Conservation (phyloP, 352 stramenopile genomes). For the Plasmopara viticola region DNA sequence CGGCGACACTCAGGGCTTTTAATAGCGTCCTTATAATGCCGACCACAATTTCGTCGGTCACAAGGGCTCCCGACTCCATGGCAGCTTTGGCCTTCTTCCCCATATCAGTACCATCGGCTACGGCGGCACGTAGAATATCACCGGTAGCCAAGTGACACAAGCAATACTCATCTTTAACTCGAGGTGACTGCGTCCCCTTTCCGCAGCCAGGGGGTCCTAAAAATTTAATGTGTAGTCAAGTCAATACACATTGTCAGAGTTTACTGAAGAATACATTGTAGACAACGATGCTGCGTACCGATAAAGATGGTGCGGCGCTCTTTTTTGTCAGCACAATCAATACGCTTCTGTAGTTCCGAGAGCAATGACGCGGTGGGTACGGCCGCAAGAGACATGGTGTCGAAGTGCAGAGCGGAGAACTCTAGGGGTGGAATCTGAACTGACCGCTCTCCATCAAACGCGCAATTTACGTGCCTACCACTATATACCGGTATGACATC, state of each 20-base stretch:
- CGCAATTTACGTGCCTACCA: constrained; percentile 13
- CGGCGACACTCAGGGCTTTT: constrained; percentile 94
- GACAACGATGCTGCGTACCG: constrained; percentile 38
- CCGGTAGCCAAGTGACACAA: constrained; percentile 97
- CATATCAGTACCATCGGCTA: constrained; percentile 94
- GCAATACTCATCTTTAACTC: constrained; percentile 97
- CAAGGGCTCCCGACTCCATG: constrained; percentile 95
- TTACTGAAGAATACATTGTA: not conserved
- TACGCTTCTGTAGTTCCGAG: constrained; percentile 87
- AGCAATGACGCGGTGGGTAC: constrained; percentile 83
- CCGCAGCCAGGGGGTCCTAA: constrained; percentile 90
- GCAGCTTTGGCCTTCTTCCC: constrained; percentile 96
- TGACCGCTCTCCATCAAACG: constrained; percentile 12
- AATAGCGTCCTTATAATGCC: constrained; percentile 99
- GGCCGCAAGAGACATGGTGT: constrained; percentile 55
- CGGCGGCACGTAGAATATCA: constrained; percentile 98
- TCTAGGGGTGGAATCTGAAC: constrained; percentile 19
- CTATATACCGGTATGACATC: constrained; percentile 4
- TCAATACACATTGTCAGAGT: constrained; percentile 5
- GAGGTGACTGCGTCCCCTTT: constrained; percentile 98
- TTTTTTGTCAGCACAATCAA: constrained; percentile 90
- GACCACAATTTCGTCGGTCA: constrained; percentile 98
- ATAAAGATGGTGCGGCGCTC: constrained; percentile 94
- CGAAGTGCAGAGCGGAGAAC: not conserved
- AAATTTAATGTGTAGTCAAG: constrained; percentile 1